Evolutionary conservation across 108 stramenopile species (phyloP), one percentile per base, ranked within the genome.

Genomic region (Nitzschia sp.): DNA sequence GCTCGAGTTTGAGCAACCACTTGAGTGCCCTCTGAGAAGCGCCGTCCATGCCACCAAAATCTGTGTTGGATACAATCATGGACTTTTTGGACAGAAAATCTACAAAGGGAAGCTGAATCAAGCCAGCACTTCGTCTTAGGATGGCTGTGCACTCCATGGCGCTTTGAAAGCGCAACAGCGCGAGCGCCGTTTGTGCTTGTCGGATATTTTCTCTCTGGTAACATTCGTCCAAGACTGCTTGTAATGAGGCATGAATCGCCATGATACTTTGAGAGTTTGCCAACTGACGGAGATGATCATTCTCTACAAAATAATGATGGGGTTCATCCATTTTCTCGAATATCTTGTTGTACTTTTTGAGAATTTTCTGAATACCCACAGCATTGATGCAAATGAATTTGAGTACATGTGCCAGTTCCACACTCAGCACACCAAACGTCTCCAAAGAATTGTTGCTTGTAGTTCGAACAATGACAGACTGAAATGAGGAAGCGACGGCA

Each of bases 291-390:
- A 86, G 59, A 45, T 83, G 80, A 70, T 82, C 71, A 29, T 45
- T 30, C 1, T 64, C 63, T 51, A 71, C 29, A 69, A n/a, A 55
- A 61, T 63, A 42, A 47, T 70, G 57, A 36, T 68, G 57, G 27
- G 51, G 36, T 66, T 79, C 30, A 28, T 66, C 49, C 54, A 71
- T 63, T 28, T 15, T 30, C 31, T 71, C 66, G 27, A 76, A 46
- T 11, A 74, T 64, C 61, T 87, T 87, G 45, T 82, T 73, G 58
- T 86, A 80, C 57, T 89, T 89, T 38, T 89, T 89, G 25, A 80
- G 65, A 35, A 89, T 86, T 62, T 89, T 89, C 34, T 85, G 68
- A 15, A 84, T 72, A 8, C 83, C 86, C 1, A 86, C 74, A 30
- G 76, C 59, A 71, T 89, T 89, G 26, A 89, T 23, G 57, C 83